These are phyloP conservation scores for Butyriboletus loyo DNA, from an alignment of 768 basidiomycete genomes.

Conservation along the genomic window DNA sequence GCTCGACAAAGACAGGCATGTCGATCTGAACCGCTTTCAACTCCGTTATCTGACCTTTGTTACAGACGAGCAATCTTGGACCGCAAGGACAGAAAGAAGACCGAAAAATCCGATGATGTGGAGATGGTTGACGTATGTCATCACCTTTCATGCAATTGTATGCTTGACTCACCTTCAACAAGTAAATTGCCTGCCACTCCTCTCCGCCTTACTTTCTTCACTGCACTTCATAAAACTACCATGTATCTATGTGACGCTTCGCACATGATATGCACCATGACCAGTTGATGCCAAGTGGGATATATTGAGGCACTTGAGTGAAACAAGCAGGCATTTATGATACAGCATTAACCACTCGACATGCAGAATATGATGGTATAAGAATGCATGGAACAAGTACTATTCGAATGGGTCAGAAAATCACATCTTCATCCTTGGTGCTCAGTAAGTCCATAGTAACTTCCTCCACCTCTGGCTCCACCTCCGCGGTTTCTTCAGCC, in stretches of 20 bases:
- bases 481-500: conserved; percentile 6
- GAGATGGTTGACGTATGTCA: conserved; percentile 78
- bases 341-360: conserved; percentile 7
- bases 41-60: conserved; percentile 4
- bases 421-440: conserved; percentile 89
- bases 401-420: conserved; percentile 57
- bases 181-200: conserved; percentile 21
- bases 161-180: conserved; percentile 12
- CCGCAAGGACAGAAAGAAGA: conserved; percentile 79
- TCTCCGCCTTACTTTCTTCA: conserved; percentile 10
- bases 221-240: conserved; percentile 45
- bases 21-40: neutral
- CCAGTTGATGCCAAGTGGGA: conserved; percentile 8
- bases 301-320: conserved; percentile 2
- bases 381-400: neutral
- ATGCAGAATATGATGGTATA: conserved; percentile 15
- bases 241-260: conserved; percentile 62
- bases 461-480: conserved; percentile 26
- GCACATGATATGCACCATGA: conserved; percentile 59
- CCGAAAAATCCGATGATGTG: conserved; percentile 54
- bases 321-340: conserved; percentile 4
- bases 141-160: conserved; percentile 7
- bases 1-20: conserved; percentile 84
- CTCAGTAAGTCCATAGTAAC: conserved; percentile 64
- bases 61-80: conserved; percentile 79